phyloP scores from a whole-genome alignment of 345 rosid genomes.

The Rhodamnia argentea region DNA sequence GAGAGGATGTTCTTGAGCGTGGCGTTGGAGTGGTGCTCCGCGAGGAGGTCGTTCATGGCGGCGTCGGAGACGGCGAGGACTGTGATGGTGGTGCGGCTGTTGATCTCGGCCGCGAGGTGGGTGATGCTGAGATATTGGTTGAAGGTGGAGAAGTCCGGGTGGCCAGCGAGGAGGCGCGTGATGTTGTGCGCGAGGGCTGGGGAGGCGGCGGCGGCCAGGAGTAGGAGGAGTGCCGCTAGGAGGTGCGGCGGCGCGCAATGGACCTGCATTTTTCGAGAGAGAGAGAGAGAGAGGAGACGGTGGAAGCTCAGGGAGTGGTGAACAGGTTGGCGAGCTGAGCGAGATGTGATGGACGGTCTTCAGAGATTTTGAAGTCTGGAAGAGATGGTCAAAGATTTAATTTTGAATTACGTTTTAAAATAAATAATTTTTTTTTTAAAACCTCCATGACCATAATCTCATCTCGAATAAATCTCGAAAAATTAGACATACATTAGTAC shows the following conservation, averaged over 20 bases:
- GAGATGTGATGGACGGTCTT: background rate
- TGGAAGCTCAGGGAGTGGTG: background rate
- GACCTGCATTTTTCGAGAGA: background rate
- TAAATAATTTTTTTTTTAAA: background rate
- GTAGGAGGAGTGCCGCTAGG: constrained; percentile 14
- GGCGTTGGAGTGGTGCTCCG: constrained; percentile 44
- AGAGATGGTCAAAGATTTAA: background rate
- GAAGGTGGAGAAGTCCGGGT: constrained; percentile 77
- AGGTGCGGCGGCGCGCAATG: background rate
- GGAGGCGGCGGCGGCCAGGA: background rate
- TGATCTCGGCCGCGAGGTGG: constrained; percentile 85
- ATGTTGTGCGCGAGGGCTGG: constrained; percentile 47
- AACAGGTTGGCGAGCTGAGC: background rate
- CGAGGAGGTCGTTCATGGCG: constrained; percentile 60
- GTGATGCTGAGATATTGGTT: constrained; percentile 70
- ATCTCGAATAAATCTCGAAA: no score
- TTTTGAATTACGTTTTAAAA: background rate
- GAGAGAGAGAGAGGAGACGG: background rate
- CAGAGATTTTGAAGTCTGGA: background rate
- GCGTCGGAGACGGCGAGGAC: constrained; percentile 76
- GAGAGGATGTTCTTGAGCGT: constrained; percentile 83
- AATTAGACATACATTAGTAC: no score
- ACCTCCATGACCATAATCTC: background rate
- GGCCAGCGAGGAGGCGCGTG: constrained; percentile 53
- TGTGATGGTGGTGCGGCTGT: constrained; percentile 71